Percentiles rank a stretch among this genome's conserved stretches.
Conservation (phyloP, 1,284 basidiomycete species). For the Cryptococcus amylolentus region DNA sequence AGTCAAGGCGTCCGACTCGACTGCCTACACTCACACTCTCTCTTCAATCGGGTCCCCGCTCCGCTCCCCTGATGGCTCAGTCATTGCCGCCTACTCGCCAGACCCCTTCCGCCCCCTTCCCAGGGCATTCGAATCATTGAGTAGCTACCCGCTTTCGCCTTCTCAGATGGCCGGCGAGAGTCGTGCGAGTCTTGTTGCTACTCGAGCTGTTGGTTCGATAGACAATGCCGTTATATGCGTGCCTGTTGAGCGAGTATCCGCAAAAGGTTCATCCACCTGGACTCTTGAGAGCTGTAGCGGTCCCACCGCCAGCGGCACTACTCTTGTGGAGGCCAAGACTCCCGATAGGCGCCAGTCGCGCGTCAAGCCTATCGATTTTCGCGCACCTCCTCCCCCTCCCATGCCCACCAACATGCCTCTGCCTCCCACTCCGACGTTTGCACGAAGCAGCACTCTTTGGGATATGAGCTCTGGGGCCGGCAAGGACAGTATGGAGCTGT, state of each 20-base stretch:
- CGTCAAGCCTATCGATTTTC: not conserved
- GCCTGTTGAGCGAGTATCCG: constrained; percentile 15
- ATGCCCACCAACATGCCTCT: constrained; percentile 33
- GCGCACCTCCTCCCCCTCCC: constrained; percentile 36
- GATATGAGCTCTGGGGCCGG: constrained; percentile 10
- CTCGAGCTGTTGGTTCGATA: constrained; percentile 4
- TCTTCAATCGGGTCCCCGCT: constrained; percentile 14
- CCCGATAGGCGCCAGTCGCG: constrained; percentile 5
- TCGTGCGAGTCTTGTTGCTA: constrained; percentile 6
- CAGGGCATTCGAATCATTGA: constrained; percentile 31
- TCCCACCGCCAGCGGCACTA: not conserved
- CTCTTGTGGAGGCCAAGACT: constrained; percentile 7
- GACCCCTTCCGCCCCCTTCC: constrained; percentile 30
- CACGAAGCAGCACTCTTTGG: constrained; percentile 22
- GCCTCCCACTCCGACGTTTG: constrained; percentile 31
- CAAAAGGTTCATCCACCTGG: constrained; percentile 22
- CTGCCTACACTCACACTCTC: constrained; percentile 14
- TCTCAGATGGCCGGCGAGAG: constrained; percentile 14
- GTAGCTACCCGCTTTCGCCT: constrained; percentile 25
- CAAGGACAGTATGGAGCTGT: constrained; percentile 32
- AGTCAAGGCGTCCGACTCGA: constrained; percentile 13
- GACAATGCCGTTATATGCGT: constrained; percentile 15
- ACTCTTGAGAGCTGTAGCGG: constrained; percentile 22
- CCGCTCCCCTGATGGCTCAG: constrained; percentile 24
- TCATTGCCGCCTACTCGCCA: constrained; percentile 34